A percentile compares a stretch with the other conserved stretches of the same genome.
phyloP scores from a whole-genome alignment of 2,329 filamentous ascomycete genomes.

The Aureobasidium sp. region DNA sequence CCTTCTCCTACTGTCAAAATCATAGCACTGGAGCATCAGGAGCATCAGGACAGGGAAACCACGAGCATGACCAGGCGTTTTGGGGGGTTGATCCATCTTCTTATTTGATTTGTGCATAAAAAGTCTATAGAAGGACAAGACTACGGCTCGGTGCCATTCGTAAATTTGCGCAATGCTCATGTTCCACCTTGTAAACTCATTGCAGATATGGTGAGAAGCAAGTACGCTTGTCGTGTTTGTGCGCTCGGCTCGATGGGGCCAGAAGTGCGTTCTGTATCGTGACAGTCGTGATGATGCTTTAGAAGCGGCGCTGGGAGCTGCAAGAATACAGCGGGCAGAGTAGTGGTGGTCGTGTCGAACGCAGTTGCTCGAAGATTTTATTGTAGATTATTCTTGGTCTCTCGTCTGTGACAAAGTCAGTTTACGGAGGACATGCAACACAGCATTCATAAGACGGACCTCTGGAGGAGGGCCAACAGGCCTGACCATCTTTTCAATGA shows the following conservation, averaged over 20 bases:
- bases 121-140: constrained; percentile 11
- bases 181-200: neutral
- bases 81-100: neutral
- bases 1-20: neutral
- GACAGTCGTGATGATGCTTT: constrained; percentile 5
- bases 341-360: neutral
- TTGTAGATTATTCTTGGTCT: constrained; percentile 6
- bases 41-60: neutral
- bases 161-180: neutral
- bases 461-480: constrained; percentile 61
- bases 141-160: neutral
- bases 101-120: constrained; percentile 11
- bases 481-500: constrained; percentile 69
- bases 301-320: constrained; percentile 3
- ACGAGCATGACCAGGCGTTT: constrained; percentile 16
- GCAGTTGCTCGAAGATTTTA: neutral
- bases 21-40: neutral
- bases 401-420: neutral
- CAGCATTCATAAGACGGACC: constrained; percentile 31
- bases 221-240: neutral
- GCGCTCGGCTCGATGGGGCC: neutral
- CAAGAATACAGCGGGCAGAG: neutral
- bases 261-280: neutral
- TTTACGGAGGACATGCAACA: neutral
- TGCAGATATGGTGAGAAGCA: neutral